phyloP scores from a whole-genome alignment of 73 alveolate genomes.

The Effrenium voratum region DNA sequence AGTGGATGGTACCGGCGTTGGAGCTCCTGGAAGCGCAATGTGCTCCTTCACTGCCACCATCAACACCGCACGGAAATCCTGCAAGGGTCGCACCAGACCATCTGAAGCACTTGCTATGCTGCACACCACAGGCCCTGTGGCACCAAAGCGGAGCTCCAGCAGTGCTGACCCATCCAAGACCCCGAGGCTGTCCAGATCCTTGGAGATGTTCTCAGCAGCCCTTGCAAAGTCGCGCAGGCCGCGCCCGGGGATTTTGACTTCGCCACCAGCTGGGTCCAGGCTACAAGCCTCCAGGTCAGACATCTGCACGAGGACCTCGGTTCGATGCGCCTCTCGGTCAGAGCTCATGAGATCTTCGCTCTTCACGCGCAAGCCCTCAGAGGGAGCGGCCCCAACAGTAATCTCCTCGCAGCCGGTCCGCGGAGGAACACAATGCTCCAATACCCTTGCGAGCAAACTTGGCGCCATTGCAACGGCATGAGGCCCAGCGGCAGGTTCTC shows the following conservation, averaged over 20 bases:
- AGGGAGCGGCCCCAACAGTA: neutral
- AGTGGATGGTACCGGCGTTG: neutral
- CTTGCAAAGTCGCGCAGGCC: slow-evolving; percentile 39
- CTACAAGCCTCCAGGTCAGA: slow-evolving; percentile 38
- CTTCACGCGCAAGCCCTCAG: neutral
- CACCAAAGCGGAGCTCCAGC: slow-evolving; percentile 30
- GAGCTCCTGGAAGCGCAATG: neutral
- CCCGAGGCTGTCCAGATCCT: slow-evolving; percentile 22
- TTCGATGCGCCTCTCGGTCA: slow-evolving; percentile 6
- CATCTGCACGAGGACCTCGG: slow-evolving; percentile 45
- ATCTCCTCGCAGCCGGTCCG: slow-evolving; percentile 37
- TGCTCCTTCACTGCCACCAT: slow-evolving; percentile 17
- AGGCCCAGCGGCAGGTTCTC: slow-evolving; percentile 18
- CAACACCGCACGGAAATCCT: slow-evolving; percentile 8
- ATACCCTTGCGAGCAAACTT: neutral
- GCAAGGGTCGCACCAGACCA: neutral
- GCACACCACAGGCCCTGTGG: slow-evolving; percentile 6
- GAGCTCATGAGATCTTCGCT: slow-evolving; percentile 20
- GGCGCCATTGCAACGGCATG: slow-evolving; percentile 48
- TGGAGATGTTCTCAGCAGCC: slow-evolving; percentile 31
- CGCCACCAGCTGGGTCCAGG: slow-evolving; percentile 40
- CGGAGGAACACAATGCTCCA: slow-evolving; percentile 42
- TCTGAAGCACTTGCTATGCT: neutral
- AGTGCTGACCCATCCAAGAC: slow-evolving; percentile 1
- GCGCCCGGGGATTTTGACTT: slow-evolving; percentile 1